Conservation (phyloP, 345 rosid genomes). For the Citrus australasica region DNA sequence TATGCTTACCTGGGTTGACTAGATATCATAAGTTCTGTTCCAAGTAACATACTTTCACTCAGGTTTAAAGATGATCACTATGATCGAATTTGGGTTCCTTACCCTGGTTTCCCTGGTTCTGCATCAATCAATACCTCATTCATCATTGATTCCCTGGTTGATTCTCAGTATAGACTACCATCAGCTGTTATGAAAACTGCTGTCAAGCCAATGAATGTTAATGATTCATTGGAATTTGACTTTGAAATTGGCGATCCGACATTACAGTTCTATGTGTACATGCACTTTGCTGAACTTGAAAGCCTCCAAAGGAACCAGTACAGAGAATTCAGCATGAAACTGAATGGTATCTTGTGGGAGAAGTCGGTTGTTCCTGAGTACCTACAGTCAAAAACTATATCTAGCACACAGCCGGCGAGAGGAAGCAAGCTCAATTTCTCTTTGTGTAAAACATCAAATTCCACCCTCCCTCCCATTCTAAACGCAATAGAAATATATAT, state of each 20-base stretch:
- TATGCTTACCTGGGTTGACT: background rate
- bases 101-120: background rate
- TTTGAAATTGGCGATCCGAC: slow-evolving; percentile 17
- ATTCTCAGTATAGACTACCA: slow-evolving; percentile 20
- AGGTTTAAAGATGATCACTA: slow-evolving; percentile 23
- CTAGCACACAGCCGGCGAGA: slow-evolving; percentile 9
- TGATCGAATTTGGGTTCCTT: slow-evolving; percentile 34
- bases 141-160: background rate
- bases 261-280: slow-evolving; percentile 14
- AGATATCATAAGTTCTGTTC: background rate
- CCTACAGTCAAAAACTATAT: slow-evolving; percentile 11
- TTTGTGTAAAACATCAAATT: slow-evolving; percentile 14
- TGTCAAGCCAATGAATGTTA: slow-evolving; percentile 2
- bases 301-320: background rate
- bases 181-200: slow-evolving; percentile 32
- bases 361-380: slow-evolving; percentile 12
- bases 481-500: slow-evolving; percentile 32
- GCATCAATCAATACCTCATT: background rate
- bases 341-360: slow-evolving; percentile 13
- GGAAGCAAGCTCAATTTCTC: slow-evolving; percentile 22
- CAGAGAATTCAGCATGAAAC: slow-evolving; percentile 19
- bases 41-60: background rate
- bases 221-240: slow-evolving; percentile 1
- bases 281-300: slow-evolving; percentile 37
- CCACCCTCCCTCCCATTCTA: slow-evolving; percentile 30